Base-by-base conservation (phyloP, 371 early-diverging fungal species). In the Polyrhizophydium stewartii region DNA sequence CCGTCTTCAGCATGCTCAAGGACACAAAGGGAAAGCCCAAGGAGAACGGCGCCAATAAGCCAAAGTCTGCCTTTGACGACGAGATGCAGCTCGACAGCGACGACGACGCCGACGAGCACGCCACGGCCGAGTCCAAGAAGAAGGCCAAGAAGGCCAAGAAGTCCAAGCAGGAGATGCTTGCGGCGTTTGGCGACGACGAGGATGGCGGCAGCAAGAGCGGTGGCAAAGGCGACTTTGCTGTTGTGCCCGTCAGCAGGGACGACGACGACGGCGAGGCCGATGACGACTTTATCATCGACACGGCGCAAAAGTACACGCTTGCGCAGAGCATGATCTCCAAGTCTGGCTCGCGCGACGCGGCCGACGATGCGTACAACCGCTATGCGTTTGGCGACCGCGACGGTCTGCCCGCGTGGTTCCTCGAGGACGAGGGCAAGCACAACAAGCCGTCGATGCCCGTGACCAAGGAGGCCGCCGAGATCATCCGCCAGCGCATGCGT, bases 391-490 rank as follows among this genome's bases (percentile, higher is more conserved):
- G 89, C 67, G 95, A 97, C 67, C 83, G 84, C 47, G 86, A 86
- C 28, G 91, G 84, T 24, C 73, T 95, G 32, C 98, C 97, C 7
- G 76, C 77, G 28, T 97, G 97, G 97, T 98, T 97, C 78, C 62
- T 86, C 46, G 91, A 93, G 60, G 96, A 98, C 59, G 98, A 98
- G 73, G 72, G 76, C 59, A 74, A 83, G 50, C 93, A 94, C 74
- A 93, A 90, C 80, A 86, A 90, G 61, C 92, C 92, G 22, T 77
- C 86, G 65, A 67, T 92, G 33, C 97, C 97, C 17, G 87, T 95
- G 27, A 92, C 97, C 33, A 96, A 96, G 73, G 97, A 98, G 77
- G 95, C 97, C 3, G 89, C 95, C 45, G 77, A 88, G 38, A 84
- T 89, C 52, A 81, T 96, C 55, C 76, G 82, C 64, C 89, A 91